Evolutionary conservation across 495 filamentous ascomycete species (phyloP).

Genomic region (Xylaria bambusicola): DNA sequence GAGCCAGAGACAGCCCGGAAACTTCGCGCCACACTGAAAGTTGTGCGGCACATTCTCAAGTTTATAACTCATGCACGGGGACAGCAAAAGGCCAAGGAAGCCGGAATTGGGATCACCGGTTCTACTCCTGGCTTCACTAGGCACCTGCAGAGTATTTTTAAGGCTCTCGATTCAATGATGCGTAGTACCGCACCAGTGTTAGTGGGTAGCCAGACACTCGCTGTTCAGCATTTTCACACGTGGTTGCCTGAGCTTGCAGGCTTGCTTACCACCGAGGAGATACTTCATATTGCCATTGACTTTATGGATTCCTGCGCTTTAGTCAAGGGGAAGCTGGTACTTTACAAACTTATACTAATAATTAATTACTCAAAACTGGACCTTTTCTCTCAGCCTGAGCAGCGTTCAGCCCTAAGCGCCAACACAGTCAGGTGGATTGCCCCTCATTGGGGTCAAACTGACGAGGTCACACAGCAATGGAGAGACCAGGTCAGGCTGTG

Average conservation of each 20-base stretch:
- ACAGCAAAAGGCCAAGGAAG: slow-evolving; percentile 86
- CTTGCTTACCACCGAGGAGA: slow-evolving; percentile 77
- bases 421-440: slow-evolving; percentile 90
- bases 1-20: slow-evolving; percentile 80
- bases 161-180: slow-evolving; percentile 85
- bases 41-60: slow-evolving; percentile 86
- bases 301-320: slow-evolving; percentile 89
- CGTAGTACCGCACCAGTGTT: slow-evolving; percentile 77
- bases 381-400: slow-evolving; percentile 74
- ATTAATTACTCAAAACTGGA: slow-evolving; percentile 82
- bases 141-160: slow-evolving; percentile 85
- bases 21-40: slow-evolving; percentile 91
- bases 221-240: slow-evolving; percentile 94
- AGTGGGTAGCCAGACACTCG: slow-evolving; percentile 90
- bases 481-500: slow-evolving; percentile 90
- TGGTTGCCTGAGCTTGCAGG: slow-evolving; percentile 89
- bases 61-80: slow-evolving; percentile 91
- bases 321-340: slow-evolving; percentile 89
- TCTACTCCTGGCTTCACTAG: slow-evolving; percentile 75
- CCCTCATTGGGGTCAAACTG: slow-evolving; percentile 85
- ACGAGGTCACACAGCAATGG: slow-evolving; percentile 78
- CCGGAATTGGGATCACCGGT: slow-evolving; percentile 82
- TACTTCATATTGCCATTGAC: slow-evolving; percentile 85
- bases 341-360: slow-evolving; percentile 91
- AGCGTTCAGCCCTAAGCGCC: slow-evolving; percentile 69